Percentiles rank a stretch among this genome's conserved stretches.
Evolutionary conservation across 73 alveolate genomes (phyloP).

Genomic region (Paramecium primaurelia): DNA sequence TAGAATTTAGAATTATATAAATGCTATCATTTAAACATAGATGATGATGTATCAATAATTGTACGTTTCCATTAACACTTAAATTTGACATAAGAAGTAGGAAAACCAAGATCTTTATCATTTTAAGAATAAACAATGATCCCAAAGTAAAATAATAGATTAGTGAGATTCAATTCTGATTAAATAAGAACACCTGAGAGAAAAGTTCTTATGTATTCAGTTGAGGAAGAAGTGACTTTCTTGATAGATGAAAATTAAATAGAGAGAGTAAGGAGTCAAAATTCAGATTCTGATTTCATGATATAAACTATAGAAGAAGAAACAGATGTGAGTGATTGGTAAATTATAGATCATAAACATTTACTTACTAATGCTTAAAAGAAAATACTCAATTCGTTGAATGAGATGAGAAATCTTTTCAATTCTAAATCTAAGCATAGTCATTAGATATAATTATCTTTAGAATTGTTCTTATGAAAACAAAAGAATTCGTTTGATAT

Average conservation of each 20-base stretch:
- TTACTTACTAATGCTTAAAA: not conserved
- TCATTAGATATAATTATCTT: not conserved
- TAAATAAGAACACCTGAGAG: not conserved
- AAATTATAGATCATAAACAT: not conserved
- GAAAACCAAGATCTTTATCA: not conserved
- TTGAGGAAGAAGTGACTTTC: not conserved
- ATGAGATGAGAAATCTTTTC: not conserved
- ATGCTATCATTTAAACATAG: not conserved
- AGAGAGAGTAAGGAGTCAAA: not conserved
- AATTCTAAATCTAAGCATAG: not conserved
- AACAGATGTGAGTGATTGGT: not conserved
- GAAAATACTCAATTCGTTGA: not conserved
- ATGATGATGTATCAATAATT: not conserved
- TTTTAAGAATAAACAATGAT: not conserved
- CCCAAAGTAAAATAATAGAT: not conserved
- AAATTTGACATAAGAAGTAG: not conserved
- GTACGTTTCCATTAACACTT: not conserved
- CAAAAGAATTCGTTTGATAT: not conserved
- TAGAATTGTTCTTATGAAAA: not conserved
- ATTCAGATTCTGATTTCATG: not conserved
- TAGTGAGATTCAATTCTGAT: not conserved
- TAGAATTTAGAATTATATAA: conserved; percentile 21
- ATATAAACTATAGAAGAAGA: not conserved
- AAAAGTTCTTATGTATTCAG: not conserved
- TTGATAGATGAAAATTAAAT: not conserved